Conservation (phyloP, 2,329 filamentous ascomycete genomes). For the Botrytis cinerea region DNA sequence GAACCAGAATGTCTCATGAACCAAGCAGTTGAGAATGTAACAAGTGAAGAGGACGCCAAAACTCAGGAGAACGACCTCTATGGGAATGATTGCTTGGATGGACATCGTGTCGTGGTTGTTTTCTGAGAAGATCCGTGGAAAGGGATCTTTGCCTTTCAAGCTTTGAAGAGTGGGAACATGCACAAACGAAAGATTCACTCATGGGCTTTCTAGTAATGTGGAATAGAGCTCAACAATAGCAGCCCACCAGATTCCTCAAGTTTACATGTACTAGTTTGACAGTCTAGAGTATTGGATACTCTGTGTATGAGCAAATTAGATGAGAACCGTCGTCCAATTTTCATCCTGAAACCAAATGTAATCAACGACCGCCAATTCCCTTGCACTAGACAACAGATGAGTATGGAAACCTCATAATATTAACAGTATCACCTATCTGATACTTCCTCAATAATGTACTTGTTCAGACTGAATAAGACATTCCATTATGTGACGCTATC, state of each 20-base stretch:
- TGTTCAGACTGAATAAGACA: neutral
- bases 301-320: neutral
- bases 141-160: neutral
- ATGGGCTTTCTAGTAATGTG: neutral
- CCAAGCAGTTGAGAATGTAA: neutral
- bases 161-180: neutral
- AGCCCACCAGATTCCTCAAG: neutral
- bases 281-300: neutral
- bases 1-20: neutral
- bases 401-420: constrained; percentile 14
- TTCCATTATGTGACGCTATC: constrained; percentile 1
- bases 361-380: neutral
- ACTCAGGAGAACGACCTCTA: neutral
- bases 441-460: neutral
- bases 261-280: neutral
- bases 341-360: neutral
- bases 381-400: neutral
- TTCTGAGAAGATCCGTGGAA: neutral
- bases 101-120: neutral
- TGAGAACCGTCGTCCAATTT: neutral
- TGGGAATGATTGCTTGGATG: neutral
- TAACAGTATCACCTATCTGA: constrained; percentile 1
- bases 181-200: neutral
- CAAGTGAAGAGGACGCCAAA: neutral
- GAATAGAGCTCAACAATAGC: neutral